Conservation (phyloP, 257 asterid species). For the Solanum ossicruentum region DNA sequence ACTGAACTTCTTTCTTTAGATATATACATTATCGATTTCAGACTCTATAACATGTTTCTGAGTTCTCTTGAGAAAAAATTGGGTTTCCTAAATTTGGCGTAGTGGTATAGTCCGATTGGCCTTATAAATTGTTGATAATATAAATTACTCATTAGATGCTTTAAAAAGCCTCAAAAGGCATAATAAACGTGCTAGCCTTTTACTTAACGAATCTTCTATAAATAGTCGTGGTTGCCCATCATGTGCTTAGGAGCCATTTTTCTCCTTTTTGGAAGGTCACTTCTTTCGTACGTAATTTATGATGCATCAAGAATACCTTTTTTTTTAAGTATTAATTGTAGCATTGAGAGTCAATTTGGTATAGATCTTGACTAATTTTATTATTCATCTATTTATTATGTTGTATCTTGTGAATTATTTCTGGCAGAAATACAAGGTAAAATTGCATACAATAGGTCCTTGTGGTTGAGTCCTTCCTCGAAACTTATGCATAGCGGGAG, state of each 20-base stretch:
- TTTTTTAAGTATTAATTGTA: background rate
- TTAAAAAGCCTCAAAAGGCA: background rate
- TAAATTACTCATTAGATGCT: background rate
- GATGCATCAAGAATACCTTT: background rate
- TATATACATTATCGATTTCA: background rate
- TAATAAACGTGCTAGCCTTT: background rate
- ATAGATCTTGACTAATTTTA: background rate
- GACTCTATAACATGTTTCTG: background rate
- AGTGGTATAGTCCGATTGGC: background rate
- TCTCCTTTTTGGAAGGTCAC: background rate
- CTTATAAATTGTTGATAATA: background rate
- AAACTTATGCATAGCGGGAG: rapidly evolving
- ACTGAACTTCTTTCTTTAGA: background rate
- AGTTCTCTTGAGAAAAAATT: background rate
- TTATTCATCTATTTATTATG: too few relatives aligned
- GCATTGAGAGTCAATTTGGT: background rate
- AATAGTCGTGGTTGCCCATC: background rate
- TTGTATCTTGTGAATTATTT: too few relatives aligned
- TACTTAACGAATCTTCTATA: background rate
- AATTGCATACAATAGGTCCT: too few relatives aligned
- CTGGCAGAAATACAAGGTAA: too few relatives aligned
- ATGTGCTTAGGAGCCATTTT: background rate
- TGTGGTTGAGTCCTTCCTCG: too few relatives aligned
- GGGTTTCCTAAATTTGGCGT: background rate
- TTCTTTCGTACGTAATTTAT: background rate